Conservation (phyloP, 306 rosid genomes). For the Potentilla sterilis region DNA sequence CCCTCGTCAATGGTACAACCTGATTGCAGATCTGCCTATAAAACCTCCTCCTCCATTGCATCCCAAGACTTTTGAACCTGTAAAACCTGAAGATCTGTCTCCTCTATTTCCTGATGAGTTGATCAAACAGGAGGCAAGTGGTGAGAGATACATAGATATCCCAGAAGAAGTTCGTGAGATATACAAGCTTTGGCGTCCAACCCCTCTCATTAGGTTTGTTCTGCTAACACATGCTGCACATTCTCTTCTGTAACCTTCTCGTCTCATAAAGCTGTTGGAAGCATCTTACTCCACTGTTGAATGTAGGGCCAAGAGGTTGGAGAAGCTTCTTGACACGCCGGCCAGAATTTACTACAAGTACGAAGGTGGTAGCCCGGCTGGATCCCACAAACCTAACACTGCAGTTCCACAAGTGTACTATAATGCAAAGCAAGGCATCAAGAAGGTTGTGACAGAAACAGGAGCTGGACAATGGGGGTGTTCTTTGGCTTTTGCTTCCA, state of each 20-base stretch:
- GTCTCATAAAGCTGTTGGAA: conserved; percentile 13
- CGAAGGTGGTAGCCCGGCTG: conserved; percentile 95
- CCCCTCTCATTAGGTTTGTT: conserved; percentile 87
- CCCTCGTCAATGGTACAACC: conserved; percentile 83
- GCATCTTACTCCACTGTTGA: conserved; percentile 24
- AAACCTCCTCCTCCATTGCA: conserved; percentile 91
- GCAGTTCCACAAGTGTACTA: conserved; percentile 97
- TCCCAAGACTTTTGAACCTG: conserved; percentile 67
- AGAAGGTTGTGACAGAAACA: conserved; percentile 89
- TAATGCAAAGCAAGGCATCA: conserved; percentile 75
- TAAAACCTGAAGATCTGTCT: conserved; percentile 80
- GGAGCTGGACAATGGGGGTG: conserved; percentile 99
- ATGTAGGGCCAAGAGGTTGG: conserved; percentile 87
- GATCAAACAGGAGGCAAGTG: conserved; percentile 70
- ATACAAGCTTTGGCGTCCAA: conserved; percentile 90
- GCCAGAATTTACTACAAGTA: conserved; percentile 95
- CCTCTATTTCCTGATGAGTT: conserved; percentile 72
- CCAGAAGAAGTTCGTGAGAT: conserved; percentile 82
- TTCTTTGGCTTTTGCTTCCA: conserved; percentile 89
- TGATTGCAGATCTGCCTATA: conserved; percentile 78
- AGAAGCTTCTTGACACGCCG: conserved; percentile 85
- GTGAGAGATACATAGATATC: conserved; percentile 67
- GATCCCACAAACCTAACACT: conserved; percentile 91
- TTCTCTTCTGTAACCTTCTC: not conserved
- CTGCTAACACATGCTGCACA: not conserved